These are phyloP conservation scores for Candida odintsovae DNA, from an alignment of 805 yeast genomes.

Conservation along the genomic window DNA sequence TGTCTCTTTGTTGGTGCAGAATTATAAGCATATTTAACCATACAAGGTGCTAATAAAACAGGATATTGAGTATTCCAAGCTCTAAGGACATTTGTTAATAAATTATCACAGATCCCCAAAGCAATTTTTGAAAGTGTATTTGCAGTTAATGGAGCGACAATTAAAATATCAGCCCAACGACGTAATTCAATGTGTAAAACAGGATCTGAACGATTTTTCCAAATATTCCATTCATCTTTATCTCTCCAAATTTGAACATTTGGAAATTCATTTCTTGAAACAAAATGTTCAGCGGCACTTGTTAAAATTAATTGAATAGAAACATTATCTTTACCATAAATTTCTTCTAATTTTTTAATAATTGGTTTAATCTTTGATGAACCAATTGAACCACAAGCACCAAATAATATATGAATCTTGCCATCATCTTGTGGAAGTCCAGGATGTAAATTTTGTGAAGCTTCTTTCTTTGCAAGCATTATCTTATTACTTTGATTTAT, in stretches of 20 bases:
- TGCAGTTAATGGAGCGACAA: constrained; percentile 93
- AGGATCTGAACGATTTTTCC: constrained; percentile 81
- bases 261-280: constrained; percentile 45
- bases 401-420: constrained; percentile 77
- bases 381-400: constrained; percentile 86
- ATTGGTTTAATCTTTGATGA: constrained; percentile 74
- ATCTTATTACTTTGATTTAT: constrained; percentile 6
- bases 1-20: constrained; percentile 86
- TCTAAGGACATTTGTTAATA: constrained; percentile 82
- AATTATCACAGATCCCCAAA: constrained; percentile 86
- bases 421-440: constrained; percentile 77
- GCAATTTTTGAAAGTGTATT: constrained; percentile 88
- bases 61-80: constrained; percentile 96
- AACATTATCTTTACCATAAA: constrained; percentile 67
- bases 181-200: constrained; percentile 91
- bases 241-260: constrained; percentile 89
- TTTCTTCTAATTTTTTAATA: constrained; percentile 73
- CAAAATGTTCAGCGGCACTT: constrained; percentile 78
- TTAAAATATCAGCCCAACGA: constrained; percentile 92
- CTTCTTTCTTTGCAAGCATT: constrained; percentile 29
- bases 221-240: constrained; percentile 89
- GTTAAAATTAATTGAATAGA: constrained; percentile 86
- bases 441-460: constrained; percentile 50
- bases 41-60: constrained; percentile 87
- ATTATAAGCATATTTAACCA: constrained; percentile 90